phyloP scores from a whole-genome alignment of 495 filamentous ascomycete species.

The Neurospora sp. region DNA sequence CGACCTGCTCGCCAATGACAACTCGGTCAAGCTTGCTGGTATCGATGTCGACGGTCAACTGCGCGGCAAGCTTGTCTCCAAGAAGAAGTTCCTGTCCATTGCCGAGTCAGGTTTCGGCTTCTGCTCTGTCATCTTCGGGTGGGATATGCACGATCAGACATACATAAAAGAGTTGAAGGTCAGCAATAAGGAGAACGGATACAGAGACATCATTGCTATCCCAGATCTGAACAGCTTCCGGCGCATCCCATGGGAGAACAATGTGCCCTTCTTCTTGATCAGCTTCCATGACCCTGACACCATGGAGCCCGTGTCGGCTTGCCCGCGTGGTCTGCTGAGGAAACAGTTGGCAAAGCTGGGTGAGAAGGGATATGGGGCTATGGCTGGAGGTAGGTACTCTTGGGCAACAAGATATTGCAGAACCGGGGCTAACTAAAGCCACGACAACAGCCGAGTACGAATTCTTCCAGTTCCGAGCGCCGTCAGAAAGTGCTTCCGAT shows the following conservation, averaged over 20 bases:
- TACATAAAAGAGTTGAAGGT: constrained; percentile 78
- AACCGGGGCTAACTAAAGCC: constrained; percentile 1
- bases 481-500: constrained; percentile 38
- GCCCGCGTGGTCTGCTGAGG: constrained; percentile 69
- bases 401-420: background rate
- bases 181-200: constrained; percentile 89
- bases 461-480: constrained; percentile 86
- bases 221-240: constrained; percentile 75
- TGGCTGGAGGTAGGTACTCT: constrained; percentile 76
- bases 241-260: constrained; percentile 88
- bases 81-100: constrained; percentile 89
- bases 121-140: constrained; percentile 93
- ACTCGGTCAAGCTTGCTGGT: constrained; percentile 83
- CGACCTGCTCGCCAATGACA: constrained; percentile 60
- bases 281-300: constrained; percentile 76
- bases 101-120: constrained; percentile 83
- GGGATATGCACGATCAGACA: constrained; percentile 95
- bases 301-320: constrained; percentile 60
- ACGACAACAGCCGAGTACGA: constrained; percentile 73
- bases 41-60: constrained; percentile 85
- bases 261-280: constrained; percentile 87
- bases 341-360: constrained; percentile 55
- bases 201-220: constrained; percentile 77
- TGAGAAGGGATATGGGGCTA: constrained; percentile 59
- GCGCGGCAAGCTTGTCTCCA: constrained; percentile 89